phyloP scores from a whole-genome alignment of 2,329 filamentous ascomycete genomes.

The Fusarium duplospermum region DNA sequence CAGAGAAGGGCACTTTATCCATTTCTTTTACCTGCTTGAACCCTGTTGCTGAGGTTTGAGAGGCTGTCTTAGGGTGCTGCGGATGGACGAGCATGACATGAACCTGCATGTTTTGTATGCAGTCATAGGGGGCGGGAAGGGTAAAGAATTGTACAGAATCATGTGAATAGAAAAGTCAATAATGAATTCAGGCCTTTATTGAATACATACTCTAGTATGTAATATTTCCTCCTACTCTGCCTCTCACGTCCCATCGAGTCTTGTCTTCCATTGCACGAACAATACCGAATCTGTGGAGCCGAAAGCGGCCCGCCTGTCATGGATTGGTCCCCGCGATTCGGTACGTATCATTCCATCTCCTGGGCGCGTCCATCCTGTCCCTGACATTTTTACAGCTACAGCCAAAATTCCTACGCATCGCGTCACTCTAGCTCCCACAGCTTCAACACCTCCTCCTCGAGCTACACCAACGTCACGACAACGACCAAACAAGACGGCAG shows the following conservation, averaged over 20 bases:
- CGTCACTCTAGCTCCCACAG: slow-evolving; percentile 11
- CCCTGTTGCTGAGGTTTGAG: slow-evolving; percentile 3
- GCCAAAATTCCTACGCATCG: slow-evolving; percentile 5
- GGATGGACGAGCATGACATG: background rate
- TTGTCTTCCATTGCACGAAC: background rate
- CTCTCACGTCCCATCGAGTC: background rate
- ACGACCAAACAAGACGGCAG: background rate
- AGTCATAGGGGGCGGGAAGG: slow-evolving; percentile 4
- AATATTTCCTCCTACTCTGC: background rate
- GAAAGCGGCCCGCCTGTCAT: slow-evolving; percentile 33
- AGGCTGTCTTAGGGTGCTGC: background rate
- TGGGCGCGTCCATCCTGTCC: background rate
- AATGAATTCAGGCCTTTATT: background rate
- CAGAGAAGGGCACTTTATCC: background rate
- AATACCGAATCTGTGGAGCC: slow-evolving; percentile 30
- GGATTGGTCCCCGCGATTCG: slow-evolving; percentile 31
- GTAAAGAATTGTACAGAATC: background rate
- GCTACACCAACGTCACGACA: background rate
- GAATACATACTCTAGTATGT: background rate
- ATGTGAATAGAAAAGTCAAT: background rate
- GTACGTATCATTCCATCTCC: slow-evolving; percentile 15
- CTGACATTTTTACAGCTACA: slow-evolving; percentile 7
- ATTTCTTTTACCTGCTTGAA: slow-evolving; percentile 1
- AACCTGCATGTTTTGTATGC: background rate
- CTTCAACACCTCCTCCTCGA: background rate